These are phyloP conservation scores for Margaritispora aquatica DNA, from an alignment of 495 filamentous ascomycete species.

Conservation along the genomic window DNA sequence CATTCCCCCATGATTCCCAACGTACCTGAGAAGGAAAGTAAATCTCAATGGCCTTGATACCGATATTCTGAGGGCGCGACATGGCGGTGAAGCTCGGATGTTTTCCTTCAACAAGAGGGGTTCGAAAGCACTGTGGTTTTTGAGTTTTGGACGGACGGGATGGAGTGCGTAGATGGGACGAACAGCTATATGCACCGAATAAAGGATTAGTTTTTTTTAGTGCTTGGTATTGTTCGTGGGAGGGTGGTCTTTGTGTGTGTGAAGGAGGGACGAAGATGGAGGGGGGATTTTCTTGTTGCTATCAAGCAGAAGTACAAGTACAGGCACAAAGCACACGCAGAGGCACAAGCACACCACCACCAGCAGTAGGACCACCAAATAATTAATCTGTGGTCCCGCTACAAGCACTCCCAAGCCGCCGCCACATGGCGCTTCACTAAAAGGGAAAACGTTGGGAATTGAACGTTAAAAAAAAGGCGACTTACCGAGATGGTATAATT, in stretches of 20 bases:
- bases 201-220: background rate
- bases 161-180: background rate
- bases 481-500: background rate
- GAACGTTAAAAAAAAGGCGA: background rate
- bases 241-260: too few species aligned
- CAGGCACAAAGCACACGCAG: too few species aligned
- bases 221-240: background rate
- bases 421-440: background rate
- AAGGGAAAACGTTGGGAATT: background rate
- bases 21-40: constrained; percentile 95
- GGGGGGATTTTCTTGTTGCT: too few species aligned
- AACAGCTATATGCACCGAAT: background rate
- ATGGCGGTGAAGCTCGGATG: background rate
- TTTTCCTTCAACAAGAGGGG: background rate
- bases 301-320: too few species aligned
- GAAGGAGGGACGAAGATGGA: background rate
- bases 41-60: constrained; percentile 99
- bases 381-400: background rate
- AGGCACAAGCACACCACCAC: too few species aligned
- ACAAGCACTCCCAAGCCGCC: background rate
- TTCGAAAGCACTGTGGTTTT: background rate
- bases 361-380: background rate
- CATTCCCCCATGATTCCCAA: background rate
- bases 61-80: constrained; percentile 82
- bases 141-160: background rate